These are phyloP conservation scores for Breynia disticha DNA, from an alignment of 441 rosid genomes.

Conservation along the genomic window DNA sequence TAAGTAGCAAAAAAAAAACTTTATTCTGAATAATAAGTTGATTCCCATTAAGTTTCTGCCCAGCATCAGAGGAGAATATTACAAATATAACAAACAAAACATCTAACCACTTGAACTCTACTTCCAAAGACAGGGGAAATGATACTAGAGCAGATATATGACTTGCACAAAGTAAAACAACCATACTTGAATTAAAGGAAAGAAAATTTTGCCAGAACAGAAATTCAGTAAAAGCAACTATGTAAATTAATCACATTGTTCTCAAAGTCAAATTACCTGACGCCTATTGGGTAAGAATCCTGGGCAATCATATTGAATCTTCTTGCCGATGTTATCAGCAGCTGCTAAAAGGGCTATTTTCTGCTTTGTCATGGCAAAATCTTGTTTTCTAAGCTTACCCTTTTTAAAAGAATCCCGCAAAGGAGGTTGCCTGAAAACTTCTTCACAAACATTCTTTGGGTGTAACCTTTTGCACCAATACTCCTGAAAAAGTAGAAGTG, in stretches of 20 bases:
- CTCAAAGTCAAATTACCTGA: conserved; percentile 48
- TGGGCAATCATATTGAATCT: conserved; percentile 80
- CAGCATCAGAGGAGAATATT: no score
- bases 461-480: conserved; percentile 99
- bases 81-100: no score
- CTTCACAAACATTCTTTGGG: conserved; percentile 92
- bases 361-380: conserved; percentile 69
- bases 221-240: conserved; percentile 5
- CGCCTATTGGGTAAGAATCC: conserved; percentile 90
- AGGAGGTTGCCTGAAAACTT: conserved; percentile 94
- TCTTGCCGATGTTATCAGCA: conserved; percentile 89
- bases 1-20: no score
- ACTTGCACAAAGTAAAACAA: no score
- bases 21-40: no score
- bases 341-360: conserved; percentile 64
- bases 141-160: no score
- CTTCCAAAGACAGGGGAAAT: no score
- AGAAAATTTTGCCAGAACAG: not conserved
- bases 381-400: conserved; percentile 89
- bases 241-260: not conserved
- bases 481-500: conserved; percentile 47
- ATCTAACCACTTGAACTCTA: no score
- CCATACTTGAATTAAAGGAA: no score
- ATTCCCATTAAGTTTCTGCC: no score
- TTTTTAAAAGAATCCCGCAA: conserved; percentile 78